A percentile compares a stretch with the other conserved stretches of the same genome.
phyloP scores from a whole-genome alignment of 495 filamentous ascomycete genomes.

The Talaromyces trachyspermus region DNA sequence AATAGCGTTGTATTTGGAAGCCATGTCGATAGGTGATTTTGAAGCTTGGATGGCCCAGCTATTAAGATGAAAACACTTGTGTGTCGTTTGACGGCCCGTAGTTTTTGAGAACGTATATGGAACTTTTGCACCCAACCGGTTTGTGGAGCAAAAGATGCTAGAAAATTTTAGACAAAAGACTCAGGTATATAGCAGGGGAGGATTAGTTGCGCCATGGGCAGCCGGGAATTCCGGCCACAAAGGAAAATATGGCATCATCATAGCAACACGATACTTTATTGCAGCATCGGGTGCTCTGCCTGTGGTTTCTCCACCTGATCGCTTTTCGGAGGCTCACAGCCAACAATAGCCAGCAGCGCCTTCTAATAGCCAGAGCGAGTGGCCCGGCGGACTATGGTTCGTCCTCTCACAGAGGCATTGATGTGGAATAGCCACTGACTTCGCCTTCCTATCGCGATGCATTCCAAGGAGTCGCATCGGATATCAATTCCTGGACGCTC shows the following conservation, averaged over 20 bases:
- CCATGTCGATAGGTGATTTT: constrained; percentile 12
- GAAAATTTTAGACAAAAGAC: not conserved
- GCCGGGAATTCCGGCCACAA: constrained; percentile 5
- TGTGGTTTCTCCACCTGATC: not conserved
- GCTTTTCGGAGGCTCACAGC: not conserved
- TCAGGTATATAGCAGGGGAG: not conserved
- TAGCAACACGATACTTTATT: not conserved
- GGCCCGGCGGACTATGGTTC: not conserved
- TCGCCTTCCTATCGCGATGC: not conserved
- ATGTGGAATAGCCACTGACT: not conserved
- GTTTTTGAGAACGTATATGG: not conserved
- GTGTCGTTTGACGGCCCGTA: not conserved
- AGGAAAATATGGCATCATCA: constrained; percentile 9
- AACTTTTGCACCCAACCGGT: not conserved
- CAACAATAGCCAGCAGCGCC: not conserved
- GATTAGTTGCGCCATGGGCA: not conserved
- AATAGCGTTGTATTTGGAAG: constrained; percentile 51
- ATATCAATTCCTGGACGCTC: constrained; percentile 2
- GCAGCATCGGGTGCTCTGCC: not conserved
- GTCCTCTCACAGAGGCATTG: not conserved
- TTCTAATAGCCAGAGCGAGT: not conserved
- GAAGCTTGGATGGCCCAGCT: not conserved
- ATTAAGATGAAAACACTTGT: too few species aligned
- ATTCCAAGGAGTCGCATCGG: constrained; percentile 1
- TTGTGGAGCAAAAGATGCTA: not conserved